These are phyloP conservation scores for Davidsoniella neocaledoniae DNA, from an alignment of 2,329 filamentous ascomycete species.

Conservation along the genomic window DNA sequence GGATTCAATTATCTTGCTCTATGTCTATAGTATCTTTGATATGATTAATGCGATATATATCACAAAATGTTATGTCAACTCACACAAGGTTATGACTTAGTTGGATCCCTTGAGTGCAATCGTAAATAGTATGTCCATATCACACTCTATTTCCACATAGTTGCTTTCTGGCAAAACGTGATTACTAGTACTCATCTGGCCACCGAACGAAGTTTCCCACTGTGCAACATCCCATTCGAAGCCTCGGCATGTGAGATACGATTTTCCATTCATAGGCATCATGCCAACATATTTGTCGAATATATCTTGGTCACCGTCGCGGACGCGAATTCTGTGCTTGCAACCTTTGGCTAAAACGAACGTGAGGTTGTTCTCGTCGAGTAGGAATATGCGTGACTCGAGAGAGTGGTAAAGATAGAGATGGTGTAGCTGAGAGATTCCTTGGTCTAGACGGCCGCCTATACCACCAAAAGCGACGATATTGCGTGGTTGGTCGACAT, in stretches of 20 bases:
- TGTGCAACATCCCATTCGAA: constrained; percentile 80
- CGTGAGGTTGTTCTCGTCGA: constrained; percentile 66
- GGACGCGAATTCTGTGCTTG: constrained; percentile 49
- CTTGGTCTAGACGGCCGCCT: constrained; percentile 84
- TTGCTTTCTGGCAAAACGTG: constrained; percentile 44
- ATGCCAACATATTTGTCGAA: constrained; percentile 76
- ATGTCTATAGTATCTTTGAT: background rate
- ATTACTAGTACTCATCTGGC: constrained; percentile 64
- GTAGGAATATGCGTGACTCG: constrained; percentile 49
- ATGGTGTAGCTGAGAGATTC: constrained; percentile 75
- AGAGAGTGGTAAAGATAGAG: constrained; percentile 48
- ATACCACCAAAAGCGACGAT: constrained; percentile 75
- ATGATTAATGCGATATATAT: background rate
- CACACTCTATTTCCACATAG: constrained; percentile 45
- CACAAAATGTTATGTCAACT: background rate
- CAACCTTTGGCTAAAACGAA: constrained; percentile 51
- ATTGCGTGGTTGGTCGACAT: constrained; percentile 26
- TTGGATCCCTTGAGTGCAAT: constrained; percentile 23
- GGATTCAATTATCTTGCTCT: background rate
- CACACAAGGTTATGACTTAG: background rate
- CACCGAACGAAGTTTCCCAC: constrained; percentile 65
- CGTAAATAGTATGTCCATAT: constrained; percentile 54
- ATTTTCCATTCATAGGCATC: constrained; percentile 64
- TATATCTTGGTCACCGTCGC: constrained; percentile 27
- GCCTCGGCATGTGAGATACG: constrained; percentile 61